Evolutionary conservation across 805 yeast genomes (phyloP).

Genomic region (Yamadazyma tumulicola): DNA sequence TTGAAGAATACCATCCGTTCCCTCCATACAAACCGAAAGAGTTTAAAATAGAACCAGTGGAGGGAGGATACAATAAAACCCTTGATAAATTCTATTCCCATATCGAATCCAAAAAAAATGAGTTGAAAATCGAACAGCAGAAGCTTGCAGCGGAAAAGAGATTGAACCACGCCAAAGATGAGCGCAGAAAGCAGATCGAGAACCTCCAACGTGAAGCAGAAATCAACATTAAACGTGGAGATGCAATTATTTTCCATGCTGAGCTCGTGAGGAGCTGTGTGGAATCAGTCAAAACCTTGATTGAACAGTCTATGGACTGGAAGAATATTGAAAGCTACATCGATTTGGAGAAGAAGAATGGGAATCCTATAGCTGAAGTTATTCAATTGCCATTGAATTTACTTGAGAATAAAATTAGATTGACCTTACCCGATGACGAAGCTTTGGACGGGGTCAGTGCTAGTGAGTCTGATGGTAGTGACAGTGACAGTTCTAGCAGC

Average conservation of each 20-base stretch:
- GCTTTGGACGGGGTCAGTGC: slow-evolving; percentile 20
- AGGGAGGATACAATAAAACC: slow-evolving; percentile 65
- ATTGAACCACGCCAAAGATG: slow-evolving; percentile 69
- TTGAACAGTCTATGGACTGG: slow-evolving; percentile 94
- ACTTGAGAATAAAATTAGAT: slow-evolving; percentile 59
- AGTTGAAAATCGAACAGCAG: slow-evolving; percentile 70
- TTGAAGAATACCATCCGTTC: slow-evolving; percentile 71
- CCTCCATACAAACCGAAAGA: slow-evolving; percentile 39
- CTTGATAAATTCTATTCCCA: slow-evolving; percentile 83
- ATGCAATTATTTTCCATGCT: slow-evolving; percentile 65
- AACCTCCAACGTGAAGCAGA: slow-evolving; percentile 62
- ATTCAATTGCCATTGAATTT: slow-evolving; percentile 70
- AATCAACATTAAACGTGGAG: slow-evolving; percentile 65
- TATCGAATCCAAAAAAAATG: slow-evolving; percentile 75
- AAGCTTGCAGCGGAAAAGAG: slow-evolving; percentile 73
- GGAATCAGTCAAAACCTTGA: slow-evolving; percentile 56
- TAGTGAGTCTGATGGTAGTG: slow-evolving; percentile 11
- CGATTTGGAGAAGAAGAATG: slow-evolving; percentile 61
- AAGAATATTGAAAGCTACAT: slow-evolving; percentile 76
- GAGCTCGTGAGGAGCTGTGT: slow-evolving; percentile 71
- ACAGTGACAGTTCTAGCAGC: slow-evolving; percentile 20
- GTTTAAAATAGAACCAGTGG: slow-evolving; percentile 29
- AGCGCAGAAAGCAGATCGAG: slow-evolving; percentile 66
- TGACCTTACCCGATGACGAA: slow-evolving; percentile 48
- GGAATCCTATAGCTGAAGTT: slow-evolving; percentile 58